Base-by-base conservation (phyloP, 1,284 basidiomycete genomes). In the Cryptococcus sp. region DNA sequence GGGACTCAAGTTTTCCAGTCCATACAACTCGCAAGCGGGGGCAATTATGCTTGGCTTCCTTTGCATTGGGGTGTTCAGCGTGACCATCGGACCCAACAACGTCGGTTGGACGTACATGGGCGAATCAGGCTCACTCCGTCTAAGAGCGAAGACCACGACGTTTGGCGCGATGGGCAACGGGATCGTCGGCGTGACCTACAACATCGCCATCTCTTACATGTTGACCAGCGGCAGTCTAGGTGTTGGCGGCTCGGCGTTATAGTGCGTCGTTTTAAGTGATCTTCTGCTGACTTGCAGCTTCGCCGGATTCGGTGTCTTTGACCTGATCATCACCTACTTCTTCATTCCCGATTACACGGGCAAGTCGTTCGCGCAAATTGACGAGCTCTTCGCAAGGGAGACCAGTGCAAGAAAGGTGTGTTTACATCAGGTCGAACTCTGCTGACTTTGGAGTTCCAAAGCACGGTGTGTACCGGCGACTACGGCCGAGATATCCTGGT, bases 301-400 rank as follows among this genome's bases (percentile, higher is more conserved):
- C 30, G 30, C 30, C 30, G 30, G 30, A 8, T 35, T 35, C 35
- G 60, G 60, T 6, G 10, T 48, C 20, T n/a, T 52, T 52, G 54
- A 40, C 38, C 30, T n/a, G 17, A 19, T 56, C 45, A 10, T 51
- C 43, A 16, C 57, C 50, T 62, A 51, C 45, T 50, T 66, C 40
- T 63, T 58, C 46, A 51, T 64, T 38, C 65, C 62, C 41, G 62
- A 67, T 35, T 53, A 56, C 41, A 61, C 60, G 13, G 63, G 57
- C 19, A 54, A 54, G 30, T 42, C 51, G 1, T 60, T 56, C 30
- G 57, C 52, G 5, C 40, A 61, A 52, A 25, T 62, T 15, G 60
- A 62, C 54, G 57, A 62, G 50, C 38, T 58, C 23, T 62, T 64
- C 45, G 20, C 45, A 30, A 25, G 25, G 7, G 8, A 38, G 4